These are phyloP conservation scores for Colletotrichum tabaci DNA, from an alignment of 2,329 filamentous ascomycete species.

Conservation along the genomic window DNA sequence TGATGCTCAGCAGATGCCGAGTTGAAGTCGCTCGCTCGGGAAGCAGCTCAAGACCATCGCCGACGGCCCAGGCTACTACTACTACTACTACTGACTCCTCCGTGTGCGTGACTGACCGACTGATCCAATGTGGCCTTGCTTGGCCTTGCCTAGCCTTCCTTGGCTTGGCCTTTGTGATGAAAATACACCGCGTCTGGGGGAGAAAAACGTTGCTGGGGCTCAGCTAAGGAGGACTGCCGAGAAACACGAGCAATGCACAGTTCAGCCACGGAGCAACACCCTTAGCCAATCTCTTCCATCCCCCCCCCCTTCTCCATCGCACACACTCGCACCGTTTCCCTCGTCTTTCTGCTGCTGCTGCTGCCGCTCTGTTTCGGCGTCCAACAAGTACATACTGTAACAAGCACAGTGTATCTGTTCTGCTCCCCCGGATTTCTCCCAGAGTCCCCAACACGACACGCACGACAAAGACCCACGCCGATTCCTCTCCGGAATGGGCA, in stretches of 20 bases:
- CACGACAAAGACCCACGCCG: constrained; percentile 36
- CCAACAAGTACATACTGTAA: neutral
- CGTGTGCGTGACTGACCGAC: neutral
- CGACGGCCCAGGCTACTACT: too few species aligned
- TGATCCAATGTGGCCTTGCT: neutral
- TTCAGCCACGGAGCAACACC: constrained; percentile 2
- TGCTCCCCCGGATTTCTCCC: constrained; percentile 13
- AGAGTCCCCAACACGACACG: neutral
- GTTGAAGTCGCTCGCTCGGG: neutral
- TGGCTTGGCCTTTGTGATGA: neutral
- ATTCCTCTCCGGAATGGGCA: constrained; percentile 39
- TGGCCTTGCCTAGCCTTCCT: too few species aligned
- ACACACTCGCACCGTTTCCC: constrained; percentile 2
- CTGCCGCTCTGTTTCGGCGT: neutral
- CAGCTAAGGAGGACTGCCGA: neutral
- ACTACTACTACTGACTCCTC: too few species aligned
- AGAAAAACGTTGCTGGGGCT: constrained; percentile 3
- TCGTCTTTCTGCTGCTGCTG: neutral
- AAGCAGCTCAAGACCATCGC: neutral
- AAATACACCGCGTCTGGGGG: neutral
- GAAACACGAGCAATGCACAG: constrained; percentile 2
- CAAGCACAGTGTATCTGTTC: constrained; percentile 12
- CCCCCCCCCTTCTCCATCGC: neutral
- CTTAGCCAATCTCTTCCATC: constrained; percentile 8
- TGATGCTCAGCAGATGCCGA: neutral